Evolutionary conservation across 331 rosid genomes (phyloP).

Genomic region (Quercus tomentella): DNA sequence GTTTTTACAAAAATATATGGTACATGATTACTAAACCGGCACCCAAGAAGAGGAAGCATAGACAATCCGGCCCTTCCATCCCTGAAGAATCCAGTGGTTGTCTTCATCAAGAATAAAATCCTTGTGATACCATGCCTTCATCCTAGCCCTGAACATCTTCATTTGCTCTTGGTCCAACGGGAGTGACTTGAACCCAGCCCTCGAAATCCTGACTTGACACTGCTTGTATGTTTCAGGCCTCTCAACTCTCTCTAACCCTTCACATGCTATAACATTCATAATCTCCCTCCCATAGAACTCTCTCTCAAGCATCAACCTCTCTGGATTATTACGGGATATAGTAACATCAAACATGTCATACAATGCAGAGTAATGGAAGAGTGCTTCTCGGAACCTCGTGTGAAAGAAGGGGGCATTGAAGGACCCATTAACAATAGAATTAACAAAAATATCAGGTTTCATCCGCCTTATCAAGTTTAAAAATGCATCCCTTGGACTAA

Average conservation of each 20-base stretch:
- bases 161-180: constrained; percentile 56
- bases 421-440: constrained; percentile 51
- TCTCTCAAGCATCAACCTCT: constrained; percentile 62
- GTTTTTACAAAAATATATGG: too few relatives aligned
- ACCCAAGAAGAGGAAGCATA: constrained; percentile 74
- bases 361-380: constrained; percentile 65
- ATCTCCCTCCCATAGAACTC: constrained; percentile 64
- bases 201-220: constrained; percentile 55
- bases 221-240: constrained; percentile 85
- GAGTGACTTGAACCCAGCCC: constrained; percentile 69
- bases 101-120: constrained; percentile 80
- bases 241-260: constrained; percentile 74
- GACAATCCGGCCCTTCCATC: constrained; percentile 84
- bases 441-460: constrained; percentile 63
- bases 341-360: constrained; percentile 53
- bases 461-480: constrained; percentile 64
- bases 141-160: constrained; percentile 41
- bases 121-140: constrained; percentile 55
- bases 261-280: constrained; percentile 85
- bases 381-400: constrained; percentile 75
- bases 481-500: constrained; percentile 63
- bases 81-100: constrained; percentile 77
- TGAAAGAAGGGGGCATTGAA: constrained; percentile 78
- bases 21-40: constrained; percentile 34
- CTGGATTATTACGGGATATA: constrained; percentile 44